A percentile compares a stretch with the other conserved stretches of the same genome.
Evolutionary conservation across 805 yeast genomes (phyloP).

Genomic region (Kuraishia piskuri): DNA sequence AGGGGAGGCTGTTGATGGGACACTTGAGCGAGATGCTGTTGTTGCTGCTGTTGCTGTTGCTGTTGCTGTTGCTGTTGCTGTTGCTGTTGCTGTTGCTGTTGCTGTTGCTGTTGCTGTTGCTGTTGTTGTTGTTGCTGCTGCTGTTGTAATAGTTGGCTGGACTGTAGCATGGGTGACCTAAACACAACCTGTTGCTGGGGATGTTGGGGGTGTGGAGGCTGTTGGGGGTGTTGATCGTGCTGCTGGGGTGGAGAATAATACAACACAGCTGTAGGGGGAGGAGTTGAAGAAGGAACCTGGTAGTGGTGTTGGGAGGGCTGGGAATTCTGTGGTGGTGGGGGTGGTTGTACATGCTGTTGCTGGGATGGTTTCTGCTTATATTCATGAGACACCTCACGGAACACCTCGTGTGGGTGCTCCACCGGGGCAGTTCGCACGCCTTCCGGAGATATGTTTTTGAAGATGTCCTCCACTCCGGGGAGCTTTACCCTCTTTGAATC

Average conservation of each 20-base stretch:
- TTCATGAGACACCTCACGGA: background rate
- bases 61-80: constrained; percentile 6
- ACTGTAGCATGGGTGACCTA: background rate
- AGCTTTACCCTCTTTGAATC: background rate
- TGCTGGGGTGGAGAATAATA: background rate
- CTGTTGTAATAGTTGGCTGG: background rate
- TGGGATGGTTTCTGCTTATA: background rate
- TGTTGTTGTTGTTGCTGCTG: background rate
- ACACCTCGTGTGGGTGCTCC: background rate
- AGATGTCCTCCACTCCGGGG: constrained; percentile 2
- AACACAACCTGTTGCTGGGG: too few relatives aligned
- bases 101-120: constrained; percentile 3
- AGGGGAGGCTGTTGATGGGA: background rate
- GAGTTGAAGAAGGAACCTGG: background rate
- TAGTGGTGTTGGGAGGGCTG: background rate
- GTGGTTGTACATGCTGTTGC: background rate
- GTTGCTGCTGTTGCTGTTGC: constrained; percentile 5
- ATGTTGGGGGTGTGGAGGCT: too few relatives aligned
- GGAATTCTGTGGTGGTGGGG: background rate
- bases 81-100: constrained; percentile 5
- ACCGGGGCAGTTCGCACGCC: background rate
- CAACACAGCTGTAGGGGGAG: too few relatives aligned
- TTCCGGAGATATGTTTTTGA: background rate
- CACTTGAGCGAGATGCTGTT: background rate
- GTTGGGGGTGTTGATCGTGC: background rate